Conservation (phyloP, 2,329 filamentous ascomycete species). For the Rhynchosporium secalis region DNA sequence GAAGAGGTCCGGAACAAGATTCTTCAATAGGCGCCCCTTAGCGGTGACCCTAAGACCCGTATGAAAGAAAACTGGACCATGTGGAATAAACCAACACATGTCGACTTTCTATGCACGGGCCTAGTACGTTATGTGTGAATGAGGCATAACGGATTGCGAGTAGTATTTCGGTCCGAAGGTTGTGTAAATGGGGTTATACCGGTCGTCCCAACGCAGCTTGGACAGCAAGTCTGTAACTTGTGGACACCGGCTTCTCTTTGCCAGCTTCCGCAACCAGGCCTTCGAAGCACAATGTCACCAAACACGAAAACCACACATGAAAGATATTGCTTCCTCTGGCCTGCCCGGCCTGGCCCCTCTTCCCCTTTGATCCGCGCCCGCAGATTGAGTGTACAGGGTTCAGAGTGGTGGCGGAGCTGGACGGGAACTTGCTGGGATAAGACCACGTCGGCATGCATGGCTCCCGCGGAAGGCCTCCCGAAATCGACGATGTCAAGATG, state of each 20-base stretch:
- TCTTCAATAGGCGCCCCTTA: neutral
- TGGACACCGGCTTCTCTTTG: conserved; percentile 11
- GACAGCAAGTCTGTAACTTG: neutral
- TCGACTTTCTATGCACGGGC: neutral
- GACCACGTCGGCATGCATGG: conserved; percentile 15
- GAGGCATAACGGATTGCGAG: neutral
- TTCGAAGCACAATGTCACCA: too few relatives aligned
- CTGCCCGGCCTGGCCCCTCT: neutral
- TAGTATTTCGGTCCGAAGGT: neutral
- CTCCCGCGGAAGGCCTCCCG: conserved; percentile 13
- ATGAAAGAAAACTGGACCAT: neutral
- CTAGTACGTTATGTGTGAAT: neutral
- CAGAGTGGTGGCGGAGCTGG: conserved; percentile 15
- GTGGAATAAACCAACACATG: conserved; percentile 3
- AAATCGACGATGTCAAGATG: neutral
- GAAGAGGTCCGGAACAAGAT: neutral
- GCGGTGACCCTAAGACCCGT: neutral
- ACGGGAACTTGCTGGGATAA: conserved; percentile 6
- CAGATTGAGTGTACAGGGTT: neutral
- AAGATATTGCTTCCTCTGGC: neutral
- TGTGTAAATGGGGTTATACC: neutral
- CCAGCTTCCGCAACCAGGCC: neutral
- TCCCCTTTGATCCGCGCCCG: neutral
- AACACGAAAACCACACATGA: too few relatives aligned
- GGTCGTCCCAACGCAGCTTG: neutral